Evolutionary conservation across 2,329 filamentous ascomycete species (phyloP).

Genomic region (Biscogniauxia sp.): DNA sequence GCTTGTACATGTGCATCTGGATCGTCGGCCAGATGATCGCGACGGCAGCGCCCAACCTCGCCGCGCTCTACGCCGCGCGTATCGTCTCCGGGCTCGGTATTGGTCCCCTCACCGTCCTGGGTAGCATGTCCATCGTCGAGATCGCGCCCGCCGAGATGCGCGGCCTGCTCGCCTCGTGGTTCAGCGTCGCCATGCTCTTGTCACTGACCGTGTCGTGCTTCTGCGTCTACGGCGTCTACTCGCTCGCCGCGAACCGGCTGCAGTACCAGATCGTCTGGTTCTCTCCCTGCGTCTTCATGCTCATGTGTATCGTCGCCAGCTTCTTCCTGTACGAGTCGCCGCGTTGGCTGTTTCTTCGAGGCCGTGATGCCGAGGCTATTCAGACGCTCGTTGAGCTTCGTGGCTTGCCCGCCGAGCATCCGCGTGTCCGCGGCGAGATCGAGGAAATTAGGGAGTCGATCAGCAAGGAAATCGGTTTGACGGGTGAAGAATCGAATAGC

Average conservation of each 20-base stretch:
- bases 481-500: not conserved
- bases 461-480: not conserved
- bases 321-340: conserved; percentile 14
- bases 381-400: conserved; percentile 30
- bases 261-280: conserved; percentile 1
- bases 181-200: conserved; percentile 1
- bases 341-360: conserved; percentile 35
- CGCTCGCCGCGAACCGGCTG: not conserved
- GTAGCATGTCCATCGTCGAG: not conserved
- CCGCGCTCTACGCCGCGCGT: conserved; percentile 1
- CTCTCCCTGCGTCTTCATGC: not conserved
- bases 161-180: not conserved
- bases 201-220: not conserved
- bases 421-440: conserved; percentile 27
- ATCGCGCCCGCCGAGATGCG: conserved; percentile 2
- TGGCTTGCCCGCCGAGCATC: conserved; percentile 30
- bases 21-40: conserved; percentile 32
- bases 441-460: conserved; percentile 6
- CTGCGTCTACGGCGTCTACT: not conserved
- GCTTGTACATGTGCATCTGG: conserved; percentile 35
- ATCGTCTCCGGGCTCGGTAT: conserved; percentile 2
- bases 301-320: not conserved
- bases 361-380: conserved; percentile 28
- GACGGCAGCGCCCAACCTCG: not conserved
- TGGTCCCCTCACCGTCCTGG: not conserved